Percentiles rank a stretch among this genome's conserved stretches.
These are phyloP conservation scores for Trapa bicornis DNA, from an alignment of 345 rosid species.

Conservation along the genomic window DNA sequence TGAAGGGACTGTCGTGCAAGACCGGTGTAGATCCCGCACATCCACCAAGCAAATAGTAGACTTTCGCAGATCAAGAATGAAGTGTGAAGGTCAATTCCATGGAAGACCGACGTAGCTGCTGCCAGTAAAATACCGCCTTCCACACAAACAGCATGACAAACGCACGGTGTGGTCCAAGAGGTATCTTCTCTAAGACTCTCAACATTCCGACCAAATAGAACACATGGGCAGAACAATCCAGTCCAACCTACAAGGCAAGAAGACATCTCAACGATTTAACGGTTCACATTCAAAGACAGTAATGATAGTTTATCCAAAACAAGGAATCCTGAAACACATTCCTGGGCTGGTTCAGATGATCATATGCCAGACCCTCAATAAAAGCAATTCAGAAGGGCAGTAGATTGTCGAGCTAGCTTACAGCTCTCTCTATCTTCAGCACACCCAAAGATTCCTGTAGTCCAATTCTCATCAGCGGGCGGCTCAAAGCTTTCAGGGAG, in stretches of 20 bases:
- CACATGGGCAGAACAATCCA: slow-evolving; percentile 85
- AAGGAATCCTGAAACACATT: not conserved
- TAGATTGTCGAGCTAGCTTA: slow-evolving; percentile 27
- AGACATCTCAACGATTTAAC: not conserved
- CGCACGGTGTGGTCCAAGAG: slow-evolving; percentile 72
- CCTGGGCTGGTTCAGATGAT: not conserved
- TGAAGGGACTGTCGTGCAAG: slow-evolving; percentile 65
- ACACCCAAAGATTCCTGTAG: slow-evolving; percentile 87
- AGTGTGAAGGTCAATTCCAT: slow-evolving; percentile 67
- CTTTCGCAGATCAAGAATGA: slow-evolving; percentile 83
- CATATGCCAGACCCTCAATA: not conserved
- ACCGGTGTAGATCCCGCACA: slow-evolving; percentile 95
- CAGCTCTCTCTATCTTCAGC: slow-evolving; percentile 72
- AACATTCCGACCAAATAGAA: slow-evolving; percentile 73
- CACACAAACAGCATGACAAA: slow-evolving; percentile 69
- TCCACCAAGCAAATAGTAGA: slow-evolving; percentile 92
- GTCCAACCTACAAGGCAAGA: slow-evolving; percentile 46
- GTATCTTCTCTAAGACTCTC: slow-evolving; percentile 74
- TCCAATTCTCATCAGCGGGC: slow-evolving; percentile 89
- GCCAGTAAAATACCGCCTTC: slow-evolving; percentile 82
- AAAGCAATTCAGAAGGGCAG: not conserved
- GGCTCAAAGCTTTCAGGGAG: slow-evolving; percentile 75
- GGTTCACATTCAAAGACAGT: too few species aligned
- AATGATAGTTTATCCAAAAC: not conserved
- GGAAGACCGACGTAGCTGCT: slow-evolving; percentile 46